A percentile compares a stretch with the other conserved stretches of the same genome.
Evolutionary conservation across 1,284 basidiomycete genomes (phyloP).

Genomic region (Cystobasidium slooffiae): DNA sequence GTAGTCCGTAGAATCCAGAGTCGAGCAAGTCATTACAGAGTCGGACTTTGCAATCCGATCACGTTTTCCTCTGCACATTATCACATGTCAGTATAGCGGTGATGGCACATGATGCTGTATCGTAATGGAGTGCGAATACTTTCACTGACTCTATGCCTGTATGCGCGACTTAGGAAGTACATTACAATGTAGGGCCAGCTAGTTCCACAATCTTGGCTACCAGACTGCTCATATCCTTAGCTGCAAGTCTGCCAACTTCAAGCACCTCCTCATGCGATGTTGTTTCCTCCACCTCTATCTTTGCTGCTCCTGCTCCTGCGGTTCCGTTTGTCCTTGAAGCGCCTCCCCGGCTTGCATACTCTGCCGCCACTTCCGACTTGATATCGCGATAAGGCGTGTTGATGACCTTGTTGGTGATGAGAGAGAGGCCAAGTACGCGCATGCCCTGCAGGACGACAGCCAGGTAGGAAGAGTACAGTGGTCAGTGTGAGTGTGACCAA

Average conservation of each 20-base stretch:
- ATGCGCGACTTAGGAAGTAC: background rate
- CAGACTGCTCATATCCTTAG: conserved; percentile 42
- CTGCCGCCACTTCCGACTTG: conserved; percentile 46
- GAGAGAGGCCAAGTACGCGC: conserved; percentile 51
- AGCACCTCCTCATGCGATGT: conserved; percentile 43
- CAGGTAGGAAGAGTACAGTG: too few species aligned
- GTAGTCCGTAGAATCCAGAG: too few species aligned
- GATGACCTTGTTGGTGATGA: conserved; percentile 55
- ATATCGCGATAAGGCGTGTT: conserved; percentile 49
- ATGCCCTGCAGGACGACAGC: conserved; percentile 49
- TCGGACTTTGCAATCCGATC: too few species aligned
- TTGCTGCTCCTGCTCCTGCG: background rate
- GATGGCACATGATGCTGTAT: too few species aligned
- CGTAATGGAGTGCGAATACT: background rate
- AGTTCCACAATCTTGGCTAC: conserved; percentile 40
- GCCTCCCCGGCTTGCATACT: conserved; percentile 13
- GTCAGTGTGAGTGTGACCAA: too few species aligned
- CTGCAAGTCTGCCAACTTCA: conserved; percentile 32
- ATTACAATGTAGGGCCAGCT: conserved; percentile 23
- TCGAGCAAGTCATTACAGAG: too few species aligned
- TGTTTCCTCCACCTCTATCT: conserved; percentile 35
- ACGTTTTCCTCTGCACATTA: too few species aligned
- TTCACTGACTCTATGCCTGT: background rate
- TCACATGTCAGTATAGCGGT: too few species aligned
- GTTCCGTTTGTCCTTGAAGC: background rate